Conservation (phyloP, 192 early-diverging fungal genomes). For the Coemansia sp. region DNA sequence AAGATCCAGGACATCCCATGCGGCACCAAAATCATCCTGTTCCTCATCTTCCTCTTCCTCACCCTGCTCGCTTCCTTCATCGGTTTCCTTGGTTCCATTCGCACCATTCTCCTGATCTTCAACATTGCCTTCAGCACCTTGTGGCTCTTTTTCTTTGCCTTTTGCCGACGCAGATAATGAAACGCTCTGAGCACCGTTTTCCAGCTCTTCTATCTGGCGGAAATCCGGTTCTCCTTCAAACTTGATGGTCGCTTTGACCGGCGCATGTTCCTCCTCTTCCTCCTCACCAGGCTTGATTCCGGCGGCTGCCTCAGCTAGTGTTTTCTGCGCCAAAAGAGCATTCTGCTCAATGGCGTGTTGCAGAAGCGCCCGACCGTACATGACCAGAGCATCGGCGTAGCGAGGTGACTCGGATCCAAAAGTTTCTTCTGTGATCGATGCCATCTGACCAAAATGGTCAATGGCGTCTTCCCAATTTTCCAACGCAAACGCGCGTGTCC, state of each 20-base stretch:
- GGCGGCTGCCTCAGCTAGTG: slow-evolving; percentile 52
- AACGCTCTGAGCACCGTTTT: slow-evolving; percentile 31
- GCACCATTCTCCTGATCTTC: slow-evolving; percentile 47
- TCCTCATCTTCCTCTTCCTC: slow-evolving; percentile 45
- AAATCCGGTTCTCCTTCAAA: slow-evolving; percentile 70
- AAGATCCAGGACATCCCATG: slow-evolving; percentile 82
- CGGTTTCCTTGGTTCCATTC: slow-evolving; percentile 10
- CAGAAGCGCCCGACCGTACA: slow-evolving; percentile 75
- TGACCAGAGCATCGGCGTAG: slow-evolving; percentile 70
- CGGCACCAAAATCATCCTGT: slow-evolving; percentile 63
- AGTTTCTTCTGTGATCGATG: slow-evolving; percentile 61
- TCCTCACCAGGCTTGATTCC: slow-evolving; percentile 31
- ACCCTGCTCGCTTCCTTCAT: slow-evolving; percentile 15
- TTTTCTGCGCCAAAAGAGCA: slow-evolving; percentile 68
- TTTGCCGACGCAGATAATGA: background rate
- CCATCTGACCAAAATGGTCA: slow-evolving; percentile 67
- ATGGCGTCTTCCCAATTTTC: slow-evolving; percentile 66
- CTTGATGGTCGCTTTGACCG: slow-evolving; percentile 57
- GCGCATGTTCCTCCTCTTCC: slow-evolving; percentile 8
- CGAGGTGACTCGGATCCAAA: slow-evolving; percentile 62
- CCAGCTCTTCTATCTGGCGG: slow-evolving; percentile 39
- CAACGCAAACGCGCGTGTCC: slow-evolving; percentile 64
- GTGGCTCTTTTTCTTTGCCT: slow-evolving; percentile 46
- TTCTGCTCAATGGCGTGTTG: slow-evolving; percentile 71
- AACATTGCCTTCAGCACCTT: slow-evolving; percentile 8